These are phyloP conservation scores for Nakazawaea ishiwadae DNA, from an alignment of 805 yeast genomes.

Conservation along the genomic window DNA sequence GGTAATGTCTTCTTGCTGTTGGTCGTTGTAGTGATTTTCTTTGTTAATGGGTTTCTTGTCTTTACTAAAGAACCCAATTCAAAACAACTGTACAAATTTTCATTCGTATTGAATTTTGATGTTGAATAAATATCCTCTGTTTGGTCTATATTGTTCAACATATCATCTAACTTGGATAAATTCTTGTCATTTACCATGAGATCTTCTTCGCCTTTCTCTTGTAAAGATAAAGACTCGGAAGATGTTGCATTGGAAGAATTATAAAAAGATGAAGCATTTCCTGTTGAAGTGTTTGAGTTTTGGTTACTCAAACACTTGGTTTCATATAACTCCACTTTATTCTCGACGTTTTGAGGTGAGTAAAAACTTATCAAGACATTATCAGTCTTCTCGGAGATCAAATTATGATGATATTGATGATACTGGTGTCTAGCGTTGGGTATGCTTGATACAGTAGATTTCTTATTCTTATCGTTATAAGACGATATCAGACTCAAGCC, in stretches of 20 bases:
- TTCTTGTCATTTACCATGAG: background rate
- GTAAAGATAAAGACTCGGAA: background rate
- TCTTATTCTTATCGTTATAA: background rate
- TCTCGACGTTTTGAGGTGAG: constrained; percentile 23
- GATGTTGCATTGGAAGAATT: background rate
- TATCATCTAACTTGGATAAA: constrained; percentile 13
- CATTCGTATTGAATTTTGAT: background rate
- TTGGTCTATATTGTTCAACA: constrained; percentile 7
- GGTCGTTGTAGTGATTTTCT: constrained; percentile 2
- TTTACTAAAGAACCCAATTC: constrained; percentile 18
- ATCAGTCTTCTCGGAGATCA: constrained; percentile 2
- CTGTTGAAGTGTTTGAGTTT: background rate
- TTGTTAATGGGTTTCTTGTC: constrained; percentile 19
- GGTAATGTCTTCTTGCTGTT: background rate
- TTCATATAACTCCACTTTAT: constrained; percentile 19
- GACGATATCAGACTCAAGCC: background rate
- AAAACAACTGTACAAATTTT: constrained; percentile 11
- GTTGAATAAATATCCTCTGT: constrained; percentile 2
- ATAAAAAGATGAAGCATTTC: background rate
- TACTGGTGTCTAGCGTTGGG: background rate
- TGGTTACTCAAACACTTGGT: constrained; percentile 17
- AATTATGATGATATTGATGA: background rate
- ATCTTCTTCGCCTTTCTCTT: background rate
- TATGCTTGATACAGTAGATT: background rate
- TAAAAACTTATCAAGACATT: constrained; percentile 19